Percentiles rank a stretch among this genome's conserved stretches.
Evolutionary conservation across 768 basidiomycete genomes (phyloP).

Genomic region (Kwoniella heveanensis): DNA sequence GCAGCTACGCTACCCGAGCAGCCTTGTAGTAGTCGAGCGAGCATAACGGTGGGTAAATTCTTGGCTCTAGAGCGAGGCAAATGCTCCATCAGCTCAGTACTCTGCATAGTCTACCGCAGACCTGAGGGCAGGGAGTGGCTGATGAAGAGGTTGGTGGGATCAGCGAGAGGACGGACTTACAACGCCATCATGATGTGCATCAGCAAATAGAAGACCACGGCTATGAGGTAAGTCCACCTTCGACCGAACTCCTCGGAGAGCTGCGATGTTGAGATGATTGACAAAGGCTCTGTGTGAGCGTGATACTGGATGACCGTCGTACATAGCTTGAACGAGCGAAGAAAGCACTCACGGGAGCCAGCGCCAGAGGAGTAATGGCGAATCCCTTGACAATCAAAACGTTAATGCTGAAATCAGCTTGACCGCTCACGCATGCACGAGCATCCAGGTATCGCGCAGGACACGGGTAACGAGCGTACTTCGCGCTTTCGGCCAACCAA

Average conservation of each 20-base stretch:
- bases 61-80: slow-evolving; percentile 20
- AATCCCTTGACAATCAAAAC: slow-evolving; percentile 38
- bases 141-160: neutral
- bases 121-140: too few species aligned
- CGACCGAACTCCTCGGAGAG: slow-evolving; percentile 51
- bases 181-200: slow-evolving; percentile 27
- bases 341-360: slow-evolving; percentile 41
- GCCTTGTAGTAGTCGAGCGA: slow-evolving; percentile 54
- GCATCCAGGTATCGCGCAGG: too few species aligned
- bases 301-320: too few species aligned
- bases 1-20: slow-evolving; percentile 54
- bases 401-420: neutral
- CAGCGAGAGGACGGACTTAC: slow-evolving; percentile 15
- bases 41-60: slow-evolving; percentile 54
- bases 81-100: too few species aligned
- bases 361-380: slow-evolving; percentile 47
- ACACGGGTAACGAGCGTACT: too few species aligned
- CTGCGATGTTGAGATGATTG: neutral
- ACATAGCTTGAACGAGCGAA: too few species aligned
- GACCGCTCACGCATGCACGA: neutral
- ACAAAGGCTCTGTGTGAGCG: neutral
- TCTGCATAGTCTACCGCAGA: neutral
- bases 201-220: slow-evolving; percentile 18
- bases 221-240: slow-evolving; percentile 45
- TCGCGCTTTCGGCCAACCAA: too few species aligned